Evolutionary conservation across 768 basidiomycete genomes (phyloP).

Genomic region (Chlorophyllum brunneum): DNA sequence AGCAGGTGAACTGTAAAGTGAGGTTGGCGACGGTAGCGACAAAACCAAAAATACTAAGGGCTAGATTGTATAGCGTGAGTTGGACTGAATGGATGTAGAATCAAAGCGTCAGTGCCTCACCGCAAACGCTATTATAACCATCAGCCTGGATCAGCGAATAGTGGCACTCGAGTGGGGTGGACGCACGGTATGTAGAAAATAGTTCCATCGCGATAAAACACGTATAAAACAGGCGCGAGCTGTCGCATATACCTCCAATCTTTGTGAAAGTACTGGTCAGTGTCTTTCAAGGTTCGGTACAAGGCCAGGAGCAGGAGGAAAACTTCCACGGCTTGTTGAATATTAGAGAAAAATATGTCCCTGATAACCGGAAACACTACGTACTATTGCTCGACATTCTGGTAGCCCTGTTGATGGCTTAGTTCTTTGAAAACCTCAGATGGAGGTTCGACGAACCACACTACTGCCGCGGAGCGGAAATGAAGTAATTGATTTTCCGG

Average conservation of each 20-base stretch:
- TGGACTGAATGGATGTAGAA: background rate
- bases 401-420: background rate
- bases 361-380: background rate
- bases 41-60: slow-evolving; percentile 7
- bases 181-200: slow-evolving; percentile 10
- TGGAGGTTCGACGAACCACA: background rate
- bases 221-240: slow-evolving; percentile 2
- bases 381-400: slow-evolving; percentile 3
- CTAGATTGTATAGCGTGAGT: background rate
- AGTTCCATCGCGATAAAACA: slow-evolving; percentile 10
- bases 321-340: background rate
- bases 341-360: background rate
- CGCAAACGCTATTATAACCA: background rate
- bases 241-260: background rate
- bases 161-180: background rate
- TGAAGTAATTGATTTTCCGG: background rate
- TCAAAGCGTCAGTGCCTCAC: background rate
- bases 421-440: background rate
- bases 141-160: background rate
- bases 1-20: background rate
- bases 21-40: background rate
- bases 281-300: background rate
- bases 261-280: background rate
- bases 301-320: background rate
- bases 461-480: background rate